These are phyloP conservation scores for Dendrocalamus latiflorus DNA, from an alignment of 202 grass and related monocot genomes.

Conservation along the genomic window DNA sequence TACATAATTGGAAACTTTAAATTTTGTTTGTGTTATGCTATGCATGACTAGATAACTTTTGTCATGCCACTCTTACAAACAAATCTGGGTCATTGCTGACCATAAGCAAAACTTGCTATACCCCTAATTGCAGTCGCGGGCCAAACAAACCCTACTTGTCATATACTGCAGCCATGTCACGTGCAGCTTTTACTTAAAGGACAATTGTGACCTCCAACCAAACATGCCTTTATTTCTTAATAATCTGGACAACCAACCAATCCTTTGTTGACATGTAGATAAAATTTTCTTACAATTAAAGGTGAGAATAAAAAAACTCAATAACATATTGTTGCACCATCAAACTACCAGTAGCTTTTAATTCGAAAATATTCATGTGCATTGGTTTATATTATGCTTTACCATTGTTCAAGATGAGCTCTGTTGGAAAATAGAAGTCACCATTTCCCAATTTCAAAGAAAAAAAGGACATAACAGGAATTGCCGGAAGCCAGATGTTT, in stretches of 20 bases:
- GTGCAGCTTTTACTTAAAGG: background rate
- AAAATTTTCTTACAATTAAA: background rate
- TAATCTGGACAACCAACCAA: background rate
- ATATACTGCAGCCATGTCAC: background rate
- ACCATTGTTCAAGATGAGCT: no score
- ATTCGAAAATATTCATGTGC: no score
- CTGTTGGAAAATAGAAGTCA: no score
- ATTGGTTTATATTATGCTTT: no score
- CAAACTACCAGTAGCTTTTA: background rate
- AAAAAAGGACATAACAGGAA: background rate
- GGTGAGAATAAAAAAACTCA: background rate
- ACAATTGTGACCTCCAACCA: background rate
- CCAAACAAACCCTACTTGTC: background rate
- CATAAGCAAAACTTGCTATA: background rate
- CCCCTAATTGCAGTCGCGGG: background rate
- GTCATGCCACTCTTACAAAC: background rate
- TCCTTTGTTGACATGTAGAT: background rate
- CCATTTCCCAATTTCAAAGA: background rate
- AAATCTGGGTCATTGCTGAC: background rate
- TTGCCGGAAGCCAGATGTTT: background rate
- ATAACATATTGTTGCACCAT: background rate
- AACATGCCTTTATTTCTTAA: background rate
- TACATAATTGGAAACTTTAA: background rate
- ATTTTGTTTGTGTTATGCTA: background rate
- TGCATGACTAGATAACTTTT: background rate